Base-by-base conservation (phyloP, 2,329 filamentous ascomycete genomes). In the Stagonosporopsis chrysanthemi region DNA sequence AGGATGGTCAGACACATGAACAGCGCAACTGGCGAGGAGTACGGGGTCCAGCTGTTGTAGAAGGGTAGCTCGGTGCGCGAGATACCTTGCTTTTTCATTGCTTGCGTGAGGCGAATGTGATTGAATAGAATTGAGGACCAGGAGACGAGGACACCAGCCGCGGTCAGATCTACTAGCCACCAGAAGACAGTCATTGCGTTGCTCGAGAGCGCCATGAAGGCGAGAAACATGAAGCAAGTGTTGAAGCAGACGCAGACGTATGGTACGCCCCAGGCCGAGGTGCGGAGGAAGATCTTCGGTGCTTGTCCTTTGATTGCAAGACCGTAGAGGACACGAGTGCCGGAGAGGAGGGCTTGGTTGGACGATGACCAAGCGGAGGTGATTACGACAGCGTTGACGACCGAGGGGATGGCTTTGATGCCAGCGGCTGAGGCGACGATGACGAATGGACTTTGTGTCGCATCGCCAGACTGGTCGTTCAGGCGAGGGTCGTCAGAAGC, bases 301-400 rank as follows among this genome's bases (percentile, higher is more conserved):
- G 82, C 83, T 60, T 83, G 81, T 2, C 78, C 74, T 62, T 81
- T 81, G 62, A 81, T 77, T 3, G 78, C 77, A 19, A 80, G 66
- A 41, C 69, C 75, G 61, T 80, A 83, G 0, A 85, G 75, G 29
- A 79, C 79, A 48, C 83, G 78, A 6, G 80, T 82, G 3, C 79
- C 80, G 0, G 78, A 76, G 58, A 81, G 79, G 24, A 91, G 79
- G 61, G 82, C 84, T 65, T 88, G 85, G 63, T 91, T 91, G 0
- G 84, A 86, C 0, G 88, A 82, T 0, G 88, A 90, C 80, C 84
- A 88, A 0, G 87, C 88, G 0, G 87, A 89, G 0, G 87, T 90
- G 56, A 92, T 83, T 61, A 92, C 87, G 9, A 92, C 80, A 28
- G 88, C 89, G 71, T 93, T 93, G 73, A 93, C 87, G 41, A 92